phyloP scores from a whole-genome alignment of 1,139 yeast species.

The Saccharomyces hybrid region DNA sequence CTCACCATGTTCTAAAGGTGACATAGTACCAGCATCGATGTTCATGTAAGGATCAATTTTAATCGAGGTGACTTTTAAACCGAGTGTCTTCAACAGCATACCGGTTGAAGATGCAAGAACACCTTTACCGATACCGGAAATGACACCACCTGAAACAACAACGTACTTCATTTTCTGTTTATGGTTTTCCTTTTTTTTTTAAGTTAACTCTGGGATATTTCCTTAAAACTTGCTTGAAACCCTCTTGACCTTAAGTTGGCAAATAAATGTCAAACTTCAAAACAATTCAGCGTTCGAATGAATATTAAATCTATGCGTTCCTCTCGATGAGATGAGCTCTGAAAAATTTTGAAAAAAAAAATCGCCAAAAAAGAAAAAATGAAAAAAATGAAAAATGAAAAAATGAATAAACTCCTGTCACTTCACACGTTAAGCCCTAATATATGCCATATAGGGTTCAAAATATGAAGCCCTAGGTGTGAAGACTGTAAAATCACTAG shows the following conservation, averaged over 20 bases:
- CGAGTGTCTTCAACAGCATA: constrained; percentile 83
- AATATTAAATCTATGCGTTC: not conserved
- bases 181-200: not conserved
- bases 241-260: not conserved
- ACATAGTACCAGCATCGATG: constrained; percentile 99
- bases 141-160: constrained; percentile 97
- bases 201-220: too few species aligned
- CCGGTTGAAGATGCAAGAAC: constrained; percentile 95
- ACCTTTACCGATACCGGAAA: constrained; percentile 98
- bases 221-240: not conserved
- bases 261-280: not conserved
- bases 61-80: constrained; percentile 91
- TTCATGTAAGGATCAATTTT: constrained; percentile 98
- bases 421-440: too few species aligned
- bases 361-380: too few species aligned
- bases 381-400: not conserved
- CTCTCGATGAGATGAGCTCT: not conserved
- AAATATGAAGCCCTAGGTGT: not conserved
- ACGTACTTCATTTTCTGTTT: constrained; percentile 76
- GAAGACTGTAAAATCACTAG: not conserved
- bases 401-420: too few species aligned
- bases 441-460: too few species aligned
- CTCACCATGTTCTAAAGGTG: constrained; percentile 98
- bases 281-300: not conserved
- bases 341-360: not conserved